These are phyloP conservation scores for Botrytis hyacinthi DNA, from an alignment of 2,329 filamentous ascomycete species.

Conservation along the genomic window DNA sequence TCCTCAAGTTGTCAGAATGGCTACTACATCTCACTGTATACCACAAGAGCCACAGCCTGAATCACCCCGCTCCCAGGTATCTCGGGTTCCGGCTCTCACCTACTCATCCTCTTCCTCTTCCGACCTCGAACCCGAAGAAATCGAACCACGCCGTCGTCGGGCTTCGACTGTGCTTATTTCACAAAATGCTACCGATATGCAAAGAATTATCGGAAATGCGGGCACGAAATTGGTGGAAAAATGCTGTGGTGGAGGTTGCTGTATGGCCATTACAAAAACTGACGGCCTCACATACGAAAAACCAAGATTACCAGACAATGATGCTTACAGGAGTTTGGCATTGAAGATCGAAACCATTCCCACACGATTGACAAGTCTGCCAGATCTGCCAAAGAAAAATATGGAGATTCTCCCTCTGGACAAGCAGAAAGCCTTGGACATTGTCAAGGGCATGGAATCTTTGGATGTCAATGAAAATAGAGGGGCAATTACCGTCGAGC, in stretches of 20 bases:
- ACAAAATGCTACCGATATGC: constrained; percentile 60
- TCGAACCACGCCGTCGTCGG: constrained; percentile 53
- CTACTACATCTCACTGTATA: constrained; percentile 38
- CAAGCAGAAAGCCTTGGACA: constrained; percentile 37
- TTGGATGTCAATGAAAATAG: neutral
- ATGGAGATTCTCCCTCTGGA: constrained; percentile 65
- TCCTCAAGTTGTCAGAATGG: constrained; percentile 30
- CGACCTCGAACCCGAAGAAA: constrained; percentile 45
- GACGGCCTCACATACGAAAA: constrained; percentile 52
- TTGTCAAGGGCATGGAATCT: neutral
- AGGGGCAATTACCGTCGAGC: constrained; percentile 3
- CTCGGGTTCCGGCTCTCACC: constrained; percentile 59
- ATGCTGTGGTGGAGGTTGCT: constrained; percentile 65
- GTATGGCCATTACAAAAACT: constrained; percentile 49
- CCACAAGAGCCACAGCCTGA: constrained; percentile 31
- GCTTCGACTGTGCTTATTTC: constrained; percentile 68
- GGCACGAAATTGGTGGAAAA: constrained; percentile 60
- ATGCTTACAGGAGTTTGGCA: constrained; percentile 76
- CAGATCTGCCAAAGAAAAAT: constrained; percentile 71
- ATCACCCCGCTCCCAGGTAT: constrained; percentile 42
- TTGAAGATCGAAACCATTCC: constrained; percentile 75
- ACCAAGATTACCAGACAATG: constrained; percentile 69
- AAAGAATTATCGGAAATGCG: constrained; percentile 62
- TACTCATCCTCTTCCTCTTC: constrained; percentile 62
- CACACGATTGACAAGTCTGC: constrained; percentile 67